Evolutionary conservation across 441 rosid species (phyloP), one percentile per base, ranked within the genome.

Genomic region (Populus hybrid): DNA sequence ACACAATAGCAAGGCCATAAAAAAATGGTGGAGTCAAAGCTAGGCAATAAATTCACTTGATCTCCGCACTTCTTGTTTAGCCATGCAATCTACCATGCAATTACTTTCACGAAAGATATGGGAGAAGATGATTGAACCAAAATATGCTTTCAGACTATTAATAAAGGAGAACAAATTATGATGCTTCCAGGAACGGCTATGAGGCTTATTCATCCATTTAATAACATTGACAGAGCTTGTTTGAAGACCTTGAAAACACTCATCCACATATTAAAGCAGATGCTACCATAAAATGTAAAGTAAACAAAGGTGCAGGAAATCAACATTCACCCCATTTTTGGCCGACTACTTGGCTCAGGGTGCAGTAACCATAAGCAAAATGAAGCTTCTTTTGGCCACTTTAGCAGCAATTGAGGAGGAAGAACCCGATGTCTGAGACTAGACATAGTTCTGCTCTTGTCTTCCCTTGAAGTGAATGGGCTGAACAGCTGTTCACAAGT

Each of bases 351-450:
- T 61, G 97, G 98, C 68, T 94, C 98, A 0, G 99, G 98, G 73
- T 94, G 99, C 76, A 96, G 85, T 70, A 96, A 81, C 99, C 94
- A 96, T 84, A 96, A 80, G 87, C 99, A 96, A 86, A 91, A 94
- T 3, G 99, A 89, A 79, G 97, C 98, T 88, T 94, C 97, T 86
- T 92, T 96, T 2, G 98, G 90, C 90, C 92, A 92, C 77, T 91
- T 91, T 74, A 93, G 84, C 78, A 96, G 86, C 84, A 96, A 83
- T 78, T 91, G 98, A 73, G 98, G 92, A 68, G 98, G 99, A 88
- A 96, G 98, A 81, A 96, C 91, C 20, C 99, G 95, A 85, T 96
- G 98, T 86, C 98, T 89, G 85, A 96, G 84, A 84, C 97, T 91
- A 70, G 97, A 90, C 99, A 94, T 94, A 40, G 94, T 94, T 87